Base-by-base conservation (phyloP, 2,329 filamentous ascomycete species). In the Pseudocercospora musae region DNA sequence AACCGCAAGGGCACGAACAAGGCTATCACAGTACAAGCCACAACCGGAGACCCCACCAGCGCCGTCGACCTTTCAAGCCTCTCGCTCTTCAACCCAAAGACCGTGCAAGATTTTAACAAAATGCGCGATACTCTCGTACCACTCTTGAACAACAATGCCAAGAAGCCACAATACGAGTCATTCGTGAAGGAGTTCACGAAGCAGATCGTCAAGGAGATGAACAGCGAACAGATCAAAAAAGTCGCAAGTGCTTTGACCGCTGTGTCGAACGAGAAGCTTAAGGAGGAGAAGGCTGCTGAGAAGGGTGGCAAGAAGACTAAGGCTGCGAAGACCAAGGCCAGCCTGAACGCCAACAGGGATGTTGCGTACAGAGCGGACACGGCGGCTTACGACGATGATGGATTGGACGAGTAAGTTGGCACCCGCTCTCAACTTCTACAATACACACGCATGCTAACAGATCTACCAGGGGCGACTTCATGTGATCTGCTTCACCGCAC, bases 271-370 rank as follows among this genome's bases (percentile, higher is more conserved):
- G 95, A 98, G 85, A 97, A 96, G 85, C 89, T 98, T 89, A 96
- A 92, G 82, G 93, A 97, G 78, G 95, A 99, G 85, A 97, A 98
- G 85, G 88, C 89, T 3, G 87, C 91, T 3, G 92, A 96, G 68
- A 97, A 96, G 84, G 88, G 91, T 59, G 91, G 89, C 73, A 99
- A 98, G 90, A 99, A 98, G 87, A 87, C 84, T 71, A 98, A 98
- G 85, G 93, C 93, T 4, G 90, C 91, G 65, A 98, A 98, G 87
- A 96, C 90, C 42, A 99, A 99, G 87, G 87, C 90, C 18, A 89
- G 87, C 6, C 82, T 98, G 55, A 89, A 90, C 59, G 87, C 90
- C 62, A 80, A 78, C 73, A 80, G 89, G 74, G 79, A 83, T 79
- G 76, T 83, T 72, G 78, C 76, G 71, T 75, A 71, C 66, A 79